Conservation (phyloP, 2,329 filamentous ascomycete genomes). For the Aspergillus thermomutatus region DNA sequence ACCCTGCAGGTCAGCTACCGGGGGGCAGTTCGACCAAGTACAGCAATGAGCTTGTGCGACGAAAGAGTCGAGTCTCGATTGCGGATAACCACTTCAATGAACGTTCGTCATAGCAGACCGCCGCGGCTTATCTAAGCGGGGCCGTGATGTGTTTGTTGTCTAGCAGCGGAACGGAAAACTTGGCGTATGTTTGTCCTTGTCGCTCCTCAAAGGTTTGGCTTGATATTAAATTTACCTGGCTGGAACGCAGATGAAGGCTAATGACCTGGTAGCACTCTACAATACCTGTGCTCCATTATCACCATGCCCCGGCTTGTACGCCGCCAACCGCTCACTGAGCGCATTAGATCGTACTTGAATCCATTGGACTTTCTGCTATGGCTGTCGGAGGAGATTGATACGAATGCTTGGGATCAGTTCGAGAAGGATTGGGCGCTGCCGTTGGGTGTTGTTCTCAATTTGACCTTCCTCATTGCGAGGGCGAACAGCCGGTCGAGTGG, state of each 20-base stretch:
- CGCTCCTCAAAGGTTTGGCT: background rate
- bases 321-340: slow-evolving; percentile 72
- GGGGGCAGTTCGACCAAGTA: background rate
- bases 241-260: background rate
- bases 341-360: slow-evolving; percentile 76
- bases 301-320: slow-evolving; percentile 80
- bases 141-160: slow-evolving; percentile 11
- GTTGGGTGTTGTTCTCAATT: slow-evolving; percentile 72
- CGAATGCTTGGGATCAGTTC: slow-evolving; percentile 81
- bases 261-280: slow-evolving; percentile 6
- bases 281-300: slow-evolving; percentile 19
- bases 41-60: background rate
- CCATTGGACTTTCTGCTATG: slow-evolving; percentile 87
- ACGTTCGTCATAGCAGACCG: slow-evolving; percentile 14
- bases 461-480: slow-evolving; percentile 75
- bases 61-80: slow-evolving; percentile 8
- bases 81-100: slow-evolving; percentile 1
- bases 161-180: slow-evolving; percentile 11
- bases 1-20: background rate
- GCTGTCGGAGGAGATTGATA: slow-evolving; percentile 89
- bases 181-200: slow-evolving; percentile 1
- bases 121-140: slow-evolving; percentile 19
- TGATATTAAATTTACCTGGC: background rate
- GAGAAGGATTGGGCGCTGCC: slow-evolving; percentile 70
- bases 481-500: slow-evolving; percentile 63